phyloP scores from a whole-genome alignment of 169 alveolate species.

The Plasmodium knowlesi region DNA sequence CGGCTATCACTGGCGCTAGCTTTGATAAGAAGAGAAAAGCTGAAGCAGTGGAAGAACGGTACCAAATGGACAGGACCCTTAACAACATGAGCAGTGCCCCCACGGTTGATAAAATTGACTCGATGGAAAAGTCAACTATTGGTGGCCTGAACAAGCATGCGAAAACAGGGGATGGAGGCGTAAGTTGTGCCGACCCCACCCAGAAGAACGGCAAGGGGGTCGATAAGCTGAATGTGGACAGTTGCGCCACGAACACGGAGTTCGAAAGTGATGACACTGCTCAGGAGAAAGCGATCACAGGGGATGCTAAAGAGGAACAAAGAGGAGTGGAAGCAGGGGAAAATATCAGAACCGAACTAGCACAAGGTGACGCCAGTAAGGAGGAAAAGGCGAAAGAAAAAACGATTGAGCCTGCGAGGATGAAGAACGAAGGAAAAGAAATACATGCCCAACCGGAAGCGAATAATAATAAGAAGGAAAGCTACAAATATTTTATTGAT shows the following conservation, averaged over 20 bases:
- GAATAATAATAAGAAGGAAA: conserved; percentile 26
- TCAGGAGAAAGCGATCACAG: neutral
- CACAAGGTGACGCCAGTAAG: neutral
- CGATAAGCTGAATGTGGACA: neutral
- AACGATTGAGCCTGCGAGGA: neutral
- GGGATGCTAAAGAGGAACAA: neutral
- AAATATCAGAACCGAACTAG: neutral
- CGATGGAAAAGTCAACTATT: neutral
- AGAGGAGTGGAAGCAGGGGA: neutral
- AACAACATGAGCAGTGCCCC: neutral
- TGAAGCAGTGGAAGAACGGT: neutral
- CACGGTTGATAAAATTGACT: neutral
- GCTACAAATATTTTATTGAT: conserved; percentile 44
- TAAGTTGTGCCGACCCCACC: neutral
- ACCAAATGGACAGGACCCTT: conserved; percentile 2
- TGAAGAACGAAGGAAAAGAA: neutral
- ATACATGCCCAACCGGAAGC: neutral
- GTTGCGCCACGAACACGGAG: neutral
- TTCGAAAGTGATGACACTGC: neutral
- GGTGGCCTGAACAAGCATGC: neutral
- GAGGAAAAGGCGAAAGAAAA: neutral
- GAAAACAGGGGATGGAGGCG: neutral
- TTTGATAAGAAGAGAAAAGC: conserved; percentile 36
- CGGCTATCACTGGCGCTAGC: neutral
- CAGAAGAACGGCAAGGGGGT: neutral